Conservation (phyloP, 2,329 filamentous ascomycete genomes). For the Xylaria sp. region DNA sequence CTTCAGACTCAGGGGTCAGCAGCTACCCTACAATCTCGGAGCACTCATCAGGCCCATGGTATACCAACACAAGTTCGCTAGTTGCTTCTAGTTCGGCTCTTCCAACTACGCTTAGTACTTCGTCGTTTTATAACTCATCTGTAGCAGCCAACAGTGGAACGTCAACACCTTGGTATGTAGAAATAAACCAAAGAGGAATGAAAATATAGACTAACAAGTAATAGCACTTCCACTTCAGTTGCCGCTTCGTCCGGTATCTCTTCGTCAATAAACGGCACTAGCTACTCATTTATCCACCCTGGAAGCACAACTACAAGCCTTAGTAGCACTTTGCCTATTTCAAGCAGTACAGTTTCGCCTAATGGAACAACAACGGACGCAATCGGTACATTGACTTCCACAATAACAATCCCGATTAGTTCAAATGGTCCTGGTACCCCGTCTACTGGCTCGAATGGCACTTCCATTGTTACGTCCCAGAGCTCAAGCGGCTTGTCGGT, state of each 20-base stretch:
- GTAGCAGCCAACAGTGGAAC: not conserved
- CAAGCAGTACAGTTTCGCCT: conserved; percentile 9
- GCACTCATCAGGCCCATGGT: conserved; percentile 27
- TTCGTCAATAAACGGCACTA: conserved; percentile 22
- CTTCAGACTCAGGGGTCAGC: conserved; percentile 12
- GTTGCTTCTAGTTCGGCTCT: conserved; percentile 16
- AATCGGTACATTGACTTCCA: conserved; percentile 28
- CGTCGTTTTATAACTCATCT: conserved; percentile 20
- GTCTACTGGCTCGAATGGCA: conserved; percentile 17
- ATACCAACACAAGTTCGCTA: conserved; percentile 32
- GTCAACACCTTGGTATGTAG: conserved; percentile 26
- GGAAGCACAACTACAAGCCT: conserved; percentile 16
- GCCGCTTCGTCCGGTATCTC: conserved; percentile 8
- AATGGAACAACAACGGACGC: conserved; percentile 35
- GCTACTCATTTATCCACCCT: conserved; percentile 21
- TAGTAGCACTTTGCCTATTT: conserved; percentile 23
- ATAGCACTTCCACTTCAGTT: conserved; percentile 19
- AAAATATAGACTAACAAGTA: conserved; percentile 7
- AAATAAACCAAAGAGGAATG: not conserved
- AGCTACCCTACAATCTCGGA: conserved; percentile 28
- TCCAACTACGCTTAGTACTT: conserved; percentile 5
- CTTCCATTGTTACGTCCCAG: conserved; percentile 15
- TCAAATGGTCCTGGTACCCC: conserved; percentile 27
- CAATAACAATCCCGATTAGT: conserved; percentile 8
- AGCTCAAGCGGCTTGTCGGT: conserved; percentile 28